phyloP scores from a whole-genome alignment of 2,329 filamentous ascomycete genomes.

The Alternaria angustiovoidea region DNA sequence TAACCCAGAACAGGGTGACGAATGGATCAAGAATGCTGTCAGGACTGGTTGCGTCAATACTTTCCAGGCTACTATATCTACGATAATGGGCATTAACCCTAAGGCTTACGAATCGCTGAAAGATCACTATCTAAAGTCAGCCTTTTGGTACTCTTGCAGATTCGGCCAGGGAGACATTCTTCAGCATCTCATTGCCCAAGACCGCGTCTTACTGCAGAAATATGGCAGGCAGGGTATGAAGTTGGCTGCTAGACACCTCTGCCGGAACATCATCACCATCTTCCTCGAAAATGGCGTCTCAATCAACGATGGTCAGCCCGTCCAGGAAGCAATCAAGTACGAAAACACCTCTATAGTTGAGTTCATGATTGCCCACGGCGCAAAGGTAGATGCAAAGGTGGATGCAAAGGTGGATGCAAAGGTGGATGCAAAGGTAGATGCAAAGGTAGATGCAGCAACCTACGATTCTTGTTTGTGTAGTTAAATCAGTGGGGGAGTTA shows the following conservation, averaged over 20 bases:
- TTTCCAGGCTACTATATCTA: background rate
- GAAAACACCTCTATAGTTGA: background rate
- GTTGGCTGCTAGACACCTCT: background rate
- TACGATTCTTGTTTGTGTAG: background rate
- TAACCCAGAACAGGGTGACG: no score
- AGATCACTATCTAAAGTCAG: background rate
- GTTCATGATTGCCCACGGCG: background rate
- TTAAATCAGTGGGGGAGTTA: background rate
- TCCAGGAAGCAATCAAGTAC: background rate
- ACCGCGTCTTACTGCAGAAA: background rate
- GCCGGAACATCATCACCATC: background rate
- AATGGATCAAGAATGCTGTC: background rate
- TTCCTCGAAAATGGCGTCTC: background rate
- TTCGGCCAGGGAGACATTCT: background rate
- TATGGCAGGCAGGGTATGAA: background rate
- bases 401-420: no score
- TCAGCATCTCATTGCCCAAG: background rate
- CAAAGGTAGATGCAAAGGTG: no score
- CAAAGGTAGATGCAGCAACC: background rate
- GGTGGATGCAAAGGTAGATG: no score
- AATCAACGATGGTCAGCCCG: background rate
- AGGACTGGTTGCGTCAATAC: background rate
- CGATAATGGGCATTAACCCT: background rate
- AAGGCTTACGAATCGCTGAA: fast-evolving
- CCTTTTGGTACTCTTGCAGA: background rate